Conservation (phyloP, 2,329 filamentous ascomycete species). For the Phaeosphaeriaceae sp. region DNA sequence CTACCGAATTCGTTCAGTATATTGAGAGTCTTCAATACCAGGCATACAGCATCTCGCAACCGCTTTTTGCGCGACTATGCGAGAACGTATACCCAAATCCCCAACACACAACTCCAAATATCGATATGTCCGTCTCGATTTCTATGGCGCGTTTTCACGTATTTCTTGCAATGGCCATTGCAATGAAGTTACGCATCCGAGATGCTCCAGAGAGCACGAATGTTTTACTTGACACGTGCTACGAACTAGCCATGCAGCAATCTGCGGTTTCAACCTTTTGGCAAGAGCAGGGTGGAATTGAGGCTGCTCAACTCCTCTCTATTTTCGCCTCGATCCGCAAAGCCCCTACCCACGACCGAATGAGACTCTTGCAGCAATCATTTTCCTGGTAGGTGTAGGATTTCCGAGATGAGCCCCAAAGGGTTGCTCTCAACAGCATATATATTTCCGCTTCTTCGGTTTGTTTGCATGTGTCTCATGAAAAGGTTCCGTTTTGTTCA, state of each 20-base stretch:
- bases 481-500: neutral
- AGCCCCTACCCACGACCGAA: slow-evolving; percentile 16
- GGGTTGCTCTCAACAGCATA: neutral
- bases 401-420: neutral
- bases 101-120: slow-evolving; percentile 17
- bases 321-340: slow-evolving; percentile 43
- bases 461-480: neutral
- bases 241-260: slow-evolving; percentile 46
- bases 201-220: slow-evolving; percentile 39
- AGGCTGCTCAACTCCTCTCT: slow-evolving; percentile 39
- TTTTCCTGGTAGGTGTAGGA: slow-evolving; percentile 44
- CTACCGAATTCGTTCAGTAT: slow-evolving; percentile 40
- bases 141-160: slow-evolving; percentile 46
- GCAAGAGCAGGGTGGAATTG: slow-evolving; percentile 41
- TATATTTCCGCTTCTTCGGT: neutral
- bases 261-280: slow-evolving; percentile 37
- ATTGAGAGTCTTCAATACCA: slow-evolving; percentile 33
- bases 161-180: slow-evolving; percentile 46
- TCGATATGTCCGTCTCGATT: slow-evolving; percentile 30
- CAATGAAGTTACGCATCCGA: slow-evolving; percentile 43
- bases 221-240: slow-evolving; percentile 43
- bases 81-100: slow-evolving; percentile 42
- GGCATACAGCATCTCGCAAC: slow-evolving; percentile 32
- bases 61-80: slow-evolving; percentile 37
- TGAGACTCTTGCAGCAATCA: slow-evolving; percentile 33